Evolutionary conservation across 805 yeast species (phyloP).

Genomic region (Cyberlindnera veronae): DNA sequence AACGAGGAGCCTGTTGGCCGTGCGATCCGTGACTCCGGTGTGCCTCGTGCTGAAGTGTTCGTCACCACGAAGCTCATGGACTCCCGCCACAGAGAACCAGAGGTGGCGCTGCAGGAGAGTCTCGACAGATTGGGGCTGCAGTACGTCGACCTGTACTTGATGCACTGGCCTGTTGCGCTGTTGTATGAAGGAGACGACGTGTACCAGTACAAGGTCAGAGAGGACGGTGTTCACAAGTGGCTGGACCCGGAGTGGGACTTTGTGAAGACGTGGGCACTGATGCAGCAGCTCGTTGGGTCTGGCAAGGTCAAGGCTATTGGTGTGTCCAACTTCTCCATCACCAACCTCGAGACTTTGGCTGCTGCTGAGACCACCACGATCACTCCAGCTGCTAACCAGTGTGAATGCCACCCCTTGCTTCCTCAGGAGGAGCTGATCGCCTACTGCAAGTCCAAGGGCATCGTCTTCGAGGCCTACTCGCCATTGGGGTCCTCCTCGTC

Average conservation of each 20-base stretch:
- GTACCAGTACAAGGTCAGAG: constrained; percentile 8
- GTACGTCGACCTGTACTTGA: constrained; percentile 72
- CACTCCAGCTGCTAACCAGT: constrained; percentile 23
- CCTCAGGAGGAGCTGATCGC: constrained; percentile 16
- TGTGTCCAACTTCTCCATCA: constrained; percentile 25
- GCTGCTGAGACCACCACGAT: constrained; percentile 11
- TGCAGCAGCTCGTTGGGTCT: constrained; percentile 15
- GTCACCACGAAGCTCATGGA: constrained; percentile 71
- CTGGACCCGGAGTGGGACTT: constrained; percentile 56
- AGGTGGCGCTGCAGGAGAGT: constrained; percentile 52
- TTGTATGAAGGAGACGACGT: neutral
- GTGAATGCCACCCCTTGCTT: constrained; percentile 22
- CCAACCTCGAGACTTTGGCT: constrained; percentile 15
- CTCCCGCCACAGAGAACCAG: constrained; percentile 40
- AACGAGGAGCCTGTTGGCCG: constrained; percentile 55
- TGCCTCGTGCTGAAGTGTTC: constrained; percentile 62
- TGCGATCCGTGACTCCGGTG: constrained; percentile 51
- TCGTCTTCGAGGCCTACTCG: constrained; percentile 19
- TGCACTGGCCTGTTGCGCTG: constrained; percentile 76
- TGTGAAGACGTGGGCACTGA: constrained; percentile 12
- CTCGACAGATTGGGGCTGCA: constrained; percentile 62
- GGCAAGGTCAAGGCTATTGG: constrained; percentile 22
- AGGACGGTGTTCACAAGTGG: constrained; percentile 41
- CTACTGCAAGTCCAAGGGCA: constrained; percentile 14
- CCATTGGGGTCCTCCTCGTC: constrained; percentile 20